Evolutionary conservation across 2,329 filamentous ascomycete genomes (phyloP).

Genomic region (Escovopsis sp.): DNA sequence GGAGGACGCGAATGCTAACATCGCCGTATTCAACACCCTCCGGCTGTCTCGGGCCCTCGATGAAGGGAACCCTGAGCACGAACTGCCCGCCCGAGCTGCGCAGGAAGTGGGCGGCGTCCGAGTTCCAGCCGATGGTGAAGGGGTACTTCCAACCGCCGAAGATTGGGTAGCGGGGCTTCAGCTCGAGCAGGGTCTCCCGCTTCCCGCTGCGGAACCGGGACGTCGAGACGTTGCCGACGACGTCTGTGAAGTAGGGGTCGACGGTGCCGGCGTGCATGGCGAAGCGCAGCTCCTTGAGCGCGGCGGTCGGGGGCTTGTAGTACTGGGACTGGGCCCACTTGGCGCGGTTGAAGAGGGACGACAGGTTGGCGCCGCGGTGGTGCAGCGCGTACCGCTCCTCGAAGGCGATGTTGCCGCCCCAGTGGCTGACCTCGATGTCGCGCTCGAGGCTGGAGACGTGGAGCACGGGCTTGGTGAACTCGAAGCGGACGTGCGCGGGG

Average conservation of each 20-base stretch:
- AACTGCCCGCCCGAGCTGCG: conserved; percentile 57
- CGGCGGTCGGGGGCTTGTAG: conserved; percentile 61
- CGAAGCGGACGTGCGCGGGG: conserved; percentile 70
- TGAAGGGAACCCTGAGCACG: conserved; percentile 77
- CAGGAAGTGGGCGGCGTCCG: conserved; percentile 63
- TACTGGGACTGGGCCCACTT: conserved; percentile 61
- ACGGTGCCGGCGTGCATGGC: conserved; percentile 65
- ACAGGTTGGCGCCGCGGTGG: conserved; percentile 72
- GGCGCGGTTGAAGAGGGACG: conserved; percentile 58
- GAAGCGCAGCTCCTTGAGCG: conserved; percentile 69
- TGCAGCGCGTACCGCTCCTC: conserved; percentile 86
- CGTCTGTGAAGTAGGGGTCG: conserved; percentile 89
- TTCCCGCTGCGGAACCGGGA: conserved; percentile 68
- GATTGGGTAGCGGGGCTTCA: conserved; percentile 89
- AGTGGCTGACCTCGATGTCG: conserved; percentile 91
- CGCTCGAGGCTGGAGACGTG: conserved; percentile 70
- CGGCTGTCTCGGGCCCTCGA: conserved; percentile 75
- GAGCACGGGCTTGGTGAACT: conserved; percentile 84
- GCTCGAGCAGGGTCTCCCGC: conserved; percentile 69
- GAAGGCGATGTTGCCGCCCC: conserved; percentile 91
- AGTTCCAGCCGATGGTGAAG: conserved; percentile 94
- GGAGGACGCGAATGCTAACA: conserved; percentile 64
- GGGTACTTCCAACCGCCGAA: conserved; percentile 98
- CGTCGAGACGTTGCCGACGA: conserved; percentile 93
- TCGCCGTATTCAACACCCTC: conserved; percentile 81